Percentiles rank a stretch among this genome's conserved stretches.
These are phyloP conservation scores for Thielaviopsis populi DNA, from an alignment of 2,329 filamentous ascomycete genomes.

Conservation along the genomic window DNA sequence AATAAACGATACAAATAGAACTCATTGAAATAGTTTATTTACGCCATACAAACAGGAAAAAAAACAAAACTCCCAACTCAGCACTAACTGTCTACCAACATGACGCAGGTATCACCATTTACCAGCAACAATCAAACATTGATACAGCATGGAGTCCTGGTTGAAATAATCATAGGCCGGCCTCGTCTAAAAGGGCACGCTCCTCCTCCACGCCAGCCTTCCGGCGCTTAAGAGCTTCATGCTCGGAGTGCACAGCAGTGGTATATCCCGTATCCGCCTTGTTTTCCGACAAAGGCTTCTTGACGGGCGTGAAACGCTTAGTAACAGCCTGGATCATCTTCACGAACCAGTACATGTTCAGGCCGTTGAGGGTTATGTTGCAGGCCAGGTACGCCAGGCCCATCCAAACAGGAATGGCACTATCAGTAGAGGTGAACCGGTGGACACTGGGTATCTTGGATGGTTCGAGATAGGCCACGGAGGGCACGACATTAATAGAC, in stretches of 20 bases:
- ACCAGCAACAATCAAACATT: background rate
- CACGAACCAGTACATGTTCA: conserved; percentile 76
- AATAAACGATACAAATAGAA: background rate
- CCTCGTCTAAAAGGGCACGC: conserved; percentile 9
- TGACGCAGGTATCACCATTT: background rate
- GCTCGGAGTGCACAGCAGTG: conserved; percentile 11
- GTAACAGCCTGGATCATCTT: conserved; percentile 73
- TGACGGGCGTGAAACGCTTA: conserved; percentile 48
- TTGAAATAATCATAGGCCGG: conserved; percentile 10
- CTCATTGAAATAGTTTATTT: background rate
- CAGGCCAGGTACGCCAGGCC: conserved; percentile 50
- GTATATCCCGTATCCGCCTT: conserved; percentile 4
- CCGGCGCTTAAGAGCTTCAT: conserved; percentile 10
- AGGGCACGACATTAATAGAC: conserved; percentile 15
- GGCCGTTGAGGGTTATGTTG: conserved; percentile 56
- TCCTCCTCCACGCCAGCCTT: conserved; percentile 12
- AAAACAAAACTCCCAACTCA: background rate
- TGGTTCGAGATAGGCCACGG: conserved; percentile 20
- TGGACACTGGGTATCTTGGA: conserved; percentile 26
- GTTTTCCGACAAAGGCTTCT: background rate
- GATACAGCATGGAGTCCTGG: background rate
- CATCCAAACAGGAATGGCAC: conserved; percentile 53
- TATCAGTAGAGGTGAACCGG: conserved; percentile 33
- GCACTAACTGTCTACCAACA: background rate
- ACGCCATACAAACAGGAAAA: background rate